Conservation (phyloP, 345 rosid genomes). For the Eutrema yunnanense region DNA sequence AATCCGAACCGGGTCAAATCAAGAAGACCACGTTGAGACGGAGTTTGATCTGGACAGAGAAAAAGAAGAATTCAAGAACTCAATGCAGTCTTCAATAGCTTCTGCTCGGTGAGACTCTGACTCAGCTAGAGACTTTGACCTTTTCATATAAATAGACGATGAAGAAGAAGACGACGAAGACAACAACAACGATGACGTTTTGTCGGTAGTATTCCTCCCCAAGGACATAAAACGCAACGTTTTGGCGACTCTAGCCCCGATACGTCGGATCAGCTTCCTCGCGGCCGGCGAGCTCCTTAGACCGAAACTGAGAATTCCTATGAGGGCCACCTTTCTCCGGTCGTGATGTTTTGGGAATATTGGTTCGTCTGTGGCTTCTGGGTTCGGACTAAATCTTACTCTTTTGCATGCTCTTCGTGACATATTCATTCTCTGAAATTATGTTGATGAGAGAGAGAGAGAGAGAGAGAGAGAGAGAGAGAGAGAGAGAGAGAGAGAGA, state of each 20-base stretch:
- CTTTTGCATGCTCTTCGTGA: slow-evolving; percentile 53
- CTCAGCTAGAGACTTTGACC: slow-evolving; percentile 73
- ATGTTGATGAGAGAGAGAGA: neutral
- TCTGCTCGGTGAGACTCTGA: slow-evolving; percentile 81
- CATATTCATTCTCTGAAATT: slow-evolving; percentile 35
- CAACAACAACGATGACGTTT: slow-evolving; percentile 10
- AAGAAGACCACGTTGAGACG: slow-evolving; percentile 46
- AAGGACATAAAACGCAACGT: slow-evolving; percentile 46
- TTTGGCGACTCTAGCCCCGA: slow-evolving; percentile 52
- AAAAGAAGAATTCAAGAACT: slow-evolving; percentile 71
- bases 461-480: slow-evolving; percentile 25
- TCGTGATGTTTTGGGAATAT: slow-evolving; percentile 36
- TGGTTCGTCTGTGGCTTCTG: slow-evolving; percentile 34
- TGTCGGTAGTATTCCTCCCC: slow-evolving; percentile 23
- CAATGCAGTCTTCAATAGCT: slow-evolving; percentile 86
- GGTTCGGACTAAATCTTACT: slow-evolving; percentile 63
- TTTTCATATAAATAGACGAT: slow-evolving; percentile 39
- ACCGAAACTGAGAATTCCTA: slow-evolving; percentile 45
- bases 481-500: slow-evolving; percentile 8
- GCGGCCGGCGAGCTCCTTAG: slow-evolving; percentile 42
- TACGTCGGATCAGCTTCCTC: slow-evolving; percentile 38
- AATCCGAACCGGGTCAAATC: neutral
- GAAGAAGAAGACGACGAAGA: slow-evolving; percentile 33
- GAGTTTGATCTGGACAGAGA: slow-evolving; percentile 70
- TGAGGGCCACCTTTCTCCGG: slow-evolving; percentile 33